Evolutionary conservation across 441 rosid species (phyloP), one percentile per base, ranked within the genome.

Genomic region (Gossypium davidsonii): DNA sequence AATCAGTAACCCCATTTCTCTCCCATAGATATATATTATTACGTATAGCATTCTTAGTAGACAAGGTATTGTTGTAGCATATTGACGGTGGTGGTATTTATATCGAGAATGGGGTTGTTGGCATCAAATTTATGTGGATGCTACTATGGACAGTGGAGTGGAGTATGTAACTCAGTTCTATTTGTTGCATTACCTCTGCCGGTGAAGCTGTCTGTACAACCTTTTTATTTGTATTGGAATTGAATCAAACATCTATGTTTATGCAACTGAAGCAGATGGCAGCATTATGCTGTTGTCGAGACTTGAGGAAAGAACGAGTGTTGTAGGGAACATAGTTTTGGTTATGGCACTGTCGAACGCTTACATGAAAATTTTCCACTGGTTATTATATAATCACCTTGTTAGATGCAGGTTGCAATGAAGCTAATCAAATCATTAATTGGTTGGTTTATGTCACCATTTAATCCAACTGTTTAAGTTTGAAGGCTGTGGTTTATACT

Each of bases 1-100:
- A 60, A 60, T 70, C 78, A 57, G 51, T 76, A 58, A 59, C 73
- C 66, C 67, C 68, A 56, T 70, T 51, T 74, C 73, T 34, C 77
- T 61, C 62, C 17, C 63, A 64, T 46, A 2, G 17, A 8, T 42
- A 15, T 42, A 15, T 44, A 59, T 44, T 4, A 1, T 77, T 64
- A 49, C 57, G 28, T 49, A 6, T 67, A 49, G 71, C 0, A 20
- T 14, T 17, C 26, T 61, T 70, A 25, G 10, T 34, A 53, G 44
- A 37, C 11, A 8, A 37, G 76, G 70, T 66, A 65, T 20, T 12
- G 46, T 15, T 18, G 58, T 71, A 37, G 53, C 4, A 51, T 57
- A 57, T 57, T 57, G 62, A 25, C 62, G 42, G 42, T 37, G 14
- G 56, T 42, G 59, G 34, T 62, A 25, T 11, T 26, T 26, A 69